Conservation (phyloP, 2,329 filamentous ascomycete species). For the Reticulascus tulasneorum region DNA sequence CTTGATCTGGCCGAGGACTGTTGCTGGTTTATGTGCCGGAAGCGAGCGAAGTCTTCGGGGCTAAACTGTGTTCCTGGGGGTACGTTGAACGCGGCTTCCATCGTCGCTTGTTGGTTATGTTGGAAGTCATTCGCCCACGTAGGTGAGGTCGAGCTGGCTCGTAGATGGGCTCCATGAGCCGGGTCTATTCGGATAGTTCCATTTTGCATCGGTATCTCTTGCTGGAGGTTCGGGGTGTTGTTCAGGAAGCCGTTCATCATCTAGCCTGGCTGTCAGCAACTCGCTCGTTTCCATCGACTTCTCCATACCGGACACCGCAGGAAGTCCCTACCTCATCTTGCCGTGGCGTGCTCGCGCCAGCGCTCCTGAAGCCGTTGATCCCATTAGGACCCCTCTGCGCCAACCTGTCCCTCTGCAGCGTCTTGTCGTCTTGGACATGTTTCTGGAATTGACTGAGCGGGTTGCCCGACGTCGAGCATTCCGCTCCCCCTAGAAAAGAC, state of each 20-base stretch:
- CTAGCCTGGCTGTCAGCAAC: conserved; percentile 42
- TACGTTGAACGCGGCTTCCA: conserved; percentile 68
- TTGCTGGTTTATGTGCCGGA: conserved; percentile 68
- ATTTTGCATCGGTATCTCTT: conserved; percentile 50
- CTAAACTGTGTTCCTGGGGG: conserved; percentile 62
- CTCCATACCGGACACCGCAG: not conserved
- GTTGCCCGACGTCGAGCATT: conserved; percentile 95
- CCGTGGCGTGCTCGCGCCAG: conserved; percentile 58
- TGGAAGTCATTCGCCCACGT: conserved; percentile 51
- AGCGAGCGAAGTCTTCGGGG: conserved; percentile 81
- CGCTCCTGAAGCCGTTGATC: conserved; percentile 72
- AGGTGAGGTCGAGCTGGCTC: conserved; percentile 51
- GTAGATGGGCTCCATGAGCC: conserved; percentile 47
- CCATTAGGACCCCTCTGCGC: conserved; percentile 69
- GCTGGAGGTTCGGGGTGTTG: conserved; percentile 59
- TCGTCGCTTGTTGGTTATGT: conserved; percentile 57
- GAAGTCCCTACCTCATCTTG: conserved; percentile 63
- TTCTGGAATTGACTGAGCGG: conserved; percentile 97
- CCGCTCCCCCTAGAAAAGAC: conserved; percentile 93
- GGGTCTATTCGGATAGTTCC: conserved; percentile 44
- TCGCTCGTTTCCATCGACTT: not conserved
- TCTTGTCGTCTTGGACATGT: conserved; percentile 94
- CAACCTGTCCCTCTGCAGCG: conserved; percentile 84
- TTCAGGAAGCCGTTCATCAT: conserved; percentile 94
- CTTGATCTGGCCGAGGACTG: conserved; percentile 47